Conservation (phyloP, 495 filamentous ascomycete species). For the Annulohypoxylon stygium region DNA sequence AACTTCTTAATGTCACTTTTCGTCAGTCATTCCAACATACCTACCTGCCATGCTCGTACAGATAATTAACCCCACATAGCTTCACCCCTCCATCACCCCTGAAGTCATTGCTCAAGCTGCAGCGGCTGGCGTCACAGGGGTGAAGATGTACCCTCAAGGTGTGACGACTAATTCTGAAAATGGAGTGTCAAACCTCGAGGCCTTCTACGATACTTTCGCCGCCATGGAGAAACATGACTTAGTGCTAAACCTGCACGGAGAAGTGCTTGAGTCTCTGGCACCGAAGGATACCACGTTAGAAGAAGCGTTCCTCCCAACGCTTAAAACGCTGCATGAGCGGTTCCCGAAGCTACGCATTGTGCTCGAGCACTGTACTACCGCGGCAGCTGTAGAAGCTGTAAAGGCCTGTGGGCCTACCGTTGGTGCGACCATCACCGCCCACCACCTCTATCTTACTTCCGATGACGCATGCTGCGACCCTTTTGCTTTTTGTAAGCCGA, state of each 20-base stretch:
- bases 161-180: slow-evolving; percentile 88
- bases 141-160: slow-evolving; percentile 77
- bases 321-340: slow-evolving; percentile 74
- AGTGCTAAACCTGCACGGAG: slow-evolving; percentile 72
- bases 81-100: slow-evolving; percentile 79
- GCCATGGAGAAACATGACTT: slow-evolving; percentile 73
- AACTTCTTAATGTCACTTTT: slow-evolving; percentile 92
- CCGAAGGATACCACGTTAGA: slow-evolving; percentile 82
- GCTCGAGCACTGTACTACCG: slow-evolving; percentile 85
- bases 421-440: slow-evolving; percentile 68
- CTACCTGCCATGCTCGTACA: neutral
- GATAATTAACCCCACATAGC: slow-evolving; percentile 23
- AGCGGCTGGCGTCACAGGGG: slow-evolving; percentile 71
- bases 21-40: slow-evolving; percentile 43
- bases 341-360: slow-evolving; percentile 89
- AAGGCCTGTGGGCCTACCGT: slow-evolving; percentile 80
- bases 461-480: slow-evolving; percentile 82
- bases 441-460: slow-evolving; percentile 83
- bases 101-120: slow-evolving; percentile 81
- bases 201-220: slow-evolving; percentile 78
- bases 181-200: slow-evolving; percentile 72
- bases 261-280: slow-evolving; percentile 60
- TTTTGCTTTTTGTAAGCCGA: slow-evolving; percentile 89
- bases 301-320: slow-evolving; percentile 81
- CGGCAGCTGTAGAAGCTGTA: slow-evolving; percentile 83